A percentile compares a stretch with the other conserved stretches of the same genome.
phyloP scores from a whole-genome alignment of 192 early-diverging fungal species.

The Jimgerdemannia lactiflua region DNA sequence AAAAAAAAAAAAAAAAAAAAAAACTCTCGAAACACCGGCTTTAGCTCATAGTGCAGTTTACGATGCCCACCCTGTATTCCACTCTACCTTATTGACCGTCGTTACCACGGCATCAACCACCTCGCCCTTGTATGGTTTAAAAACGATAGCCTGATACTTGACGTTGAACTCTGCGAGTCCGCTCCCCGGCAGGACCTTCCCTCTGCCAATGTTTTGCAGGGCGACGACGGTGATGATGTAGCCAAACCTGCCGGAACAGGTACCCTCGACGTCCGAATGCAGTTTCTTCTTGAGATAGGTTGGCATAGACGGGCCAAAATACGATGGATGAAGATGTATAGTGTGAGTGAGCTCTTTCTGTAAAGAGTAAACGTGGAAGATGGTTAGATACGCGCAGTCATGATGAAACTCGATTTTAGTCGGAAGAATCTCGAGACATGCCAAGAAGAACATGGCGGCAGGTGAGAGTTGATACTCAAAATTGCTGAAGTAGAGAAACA shows the following conservation, averaged over 20 bases:
- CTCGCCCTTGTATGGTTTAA: conserved; percentile 96
- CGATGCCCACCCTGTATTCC: background rate
- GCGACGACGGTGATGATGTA: conserved; percentile 91
- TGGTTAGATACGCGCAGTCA: background rate
- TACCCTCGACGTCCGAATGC: conserved; percentile 95
- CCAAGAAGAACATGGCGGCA: background rate
- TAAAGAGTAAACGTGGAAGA: conserved; percentile 1
- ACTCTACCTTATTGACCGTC: conserved; percentile 80
- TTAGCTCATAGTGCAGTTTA: background rate
- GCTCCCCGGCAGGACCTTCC: conserved; percentile 74
- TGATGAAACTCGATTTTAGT: background rate
- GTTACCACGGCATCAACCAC: conserved; percentile 92
- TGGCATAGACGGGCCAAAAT: conserved; percentile 81
- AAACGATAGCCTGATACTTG: conserved; percentile 90
- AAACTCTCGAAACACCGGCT: background rate
- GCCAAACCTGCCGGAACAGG: conserved; percentile 88
- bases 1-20: background rate
- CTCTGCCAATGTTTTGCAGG: conserved; percentile 74
- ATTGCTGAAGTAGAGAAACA: too few species aligned
- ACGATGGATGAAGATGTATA: conserved; percentile 91
- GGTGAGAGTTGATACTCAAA: background rate
- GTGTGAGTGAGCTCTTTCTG: conserved; percentile 90
- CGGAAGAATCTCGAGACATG: background rate
- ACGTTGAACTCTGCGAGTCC: conserved; percentile 93
- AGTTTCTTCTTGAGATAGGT: conserved; percentile 75